These are phyloP conservation scores for Boechera stricta DNA, from an alignment of 345 rosid species.

Conservation along the genomic window DNA sequence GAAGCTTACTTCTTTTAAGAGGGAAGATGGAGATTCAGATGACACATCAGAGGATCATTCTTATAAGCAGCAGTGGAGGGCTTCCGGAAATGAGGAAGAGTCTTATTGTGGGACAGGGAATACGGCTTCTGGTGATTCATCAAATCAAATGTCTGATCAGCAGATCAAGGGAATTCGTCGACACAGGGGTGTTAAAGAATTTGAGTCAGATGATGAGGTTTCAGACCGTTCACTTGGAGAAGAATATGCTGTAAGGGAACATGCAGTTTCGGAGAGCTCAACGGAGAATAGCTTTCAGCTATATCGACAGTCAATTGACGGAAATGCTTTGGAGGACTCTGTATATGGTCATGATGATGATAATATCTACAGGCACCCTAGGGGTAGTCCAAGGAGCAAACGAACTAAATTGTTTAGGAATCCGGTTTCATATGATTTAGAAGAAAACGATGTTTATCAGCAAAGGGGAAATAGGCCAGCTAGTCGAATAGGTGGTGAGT, in stretches of 20 bases:
- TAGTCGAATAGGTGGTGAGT: constrained; percentile 44
- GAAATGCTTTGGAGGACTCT: constrained; percentile 39
- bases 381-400: constrained; percentile 55
- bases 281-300: constrained; percentile 42
- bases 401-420: constrained; percentile 46
- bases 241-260: constrained; percentile 48
- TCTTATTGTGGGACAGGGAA: constrained; percentile 51
- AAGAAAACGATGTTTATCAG: constrained; percentile 41
- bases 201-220: constrained; percentile 55
- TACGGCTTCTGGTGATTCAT: constrained; percentile 51
- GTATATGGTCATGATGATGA: constrained; percentile 47
- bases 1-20: constrained; percentile 51
- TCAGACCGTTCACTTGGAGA: constrained; percentile 59
- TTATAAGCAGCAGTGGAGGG: constrained; percentile 50
- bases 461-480: constrained; percentile 37
- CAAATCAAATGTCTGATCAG: constrained; percentile 49
- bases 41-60: constrained; percentile 56
- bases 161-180: constrained; percentile 44
- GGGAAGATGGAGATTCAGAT: constrained; percentile 61
- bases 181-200: constrained; percentile 44
- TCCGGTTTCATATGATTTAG: constrained; percentile 50
- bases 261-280: constrained; percentile 61
- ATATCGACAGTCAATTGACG: constrained; percentile 40
- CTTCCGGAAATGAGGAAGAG: constrained; percentile 50
- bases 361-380: constrained; percentile 45